Evolutionary conservation across 805 yeast genomes (phyloP), one percentile per base, ranked within the genome.

Genomic region (Candida caryicola): DNA sequence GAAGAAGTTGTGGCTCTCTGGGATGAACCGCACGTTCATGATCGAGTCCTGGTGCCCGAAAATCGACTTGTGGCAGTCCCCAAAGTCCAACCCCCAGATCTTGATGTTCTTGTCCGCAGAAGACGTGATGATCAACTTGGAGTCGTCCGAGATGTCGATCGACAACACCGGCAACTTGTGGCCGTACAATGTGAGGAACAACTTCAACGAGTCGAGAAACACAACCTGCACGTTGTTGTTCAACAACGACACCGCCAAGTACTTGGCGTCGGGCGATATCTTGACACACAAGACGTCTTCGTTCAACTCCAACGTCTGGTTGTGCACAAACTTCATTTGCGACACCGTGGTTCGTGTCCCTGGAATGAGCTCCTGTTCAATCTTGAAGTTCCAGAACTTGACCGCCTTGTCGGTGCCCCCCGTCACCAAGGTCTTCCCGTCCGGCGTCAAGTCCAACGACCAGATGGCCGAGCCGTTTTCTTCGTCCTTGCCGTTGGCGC

Each of bases 1-100:
- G 65, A 93, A 85, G 62, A 93, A 90, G 59, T 90, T 79, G 58
- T 91, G 96, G 10, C 85, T 73, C n/a, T 79, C 81, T 2, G 95
- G 91, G 36, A 89, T 73, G 54, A 93, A 93, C 44, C 70, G 76
- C 21, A 91, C 95, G 46, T 76, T 74, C 95, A 91, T 87, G 42
- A 93, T 86, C 3, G 96, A 83, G 60, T 93, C 99, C 55, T 89
- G 95, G 59, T 93, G 99, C 1, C 95, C 99, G 60, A 93, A 93
- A 18, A 93, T 79, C 2, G 98, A 91, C 59, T 84, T 85, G 62
- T 93, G 99, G 71, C 99, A 93, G 63, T 93, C 99, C 64, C 99
- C 99, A 63, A 93, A 93, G 60, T 93, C 99, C 41, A 93, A 69
- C 36, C 99, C 99, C 99, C 99, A 93, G 41, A 93, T 85, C 64